These are phyloP conservation scores for Inga leiocalycina DNA, from an alignment of 306 rosid species.

Conservation along the genomic window DNA sequence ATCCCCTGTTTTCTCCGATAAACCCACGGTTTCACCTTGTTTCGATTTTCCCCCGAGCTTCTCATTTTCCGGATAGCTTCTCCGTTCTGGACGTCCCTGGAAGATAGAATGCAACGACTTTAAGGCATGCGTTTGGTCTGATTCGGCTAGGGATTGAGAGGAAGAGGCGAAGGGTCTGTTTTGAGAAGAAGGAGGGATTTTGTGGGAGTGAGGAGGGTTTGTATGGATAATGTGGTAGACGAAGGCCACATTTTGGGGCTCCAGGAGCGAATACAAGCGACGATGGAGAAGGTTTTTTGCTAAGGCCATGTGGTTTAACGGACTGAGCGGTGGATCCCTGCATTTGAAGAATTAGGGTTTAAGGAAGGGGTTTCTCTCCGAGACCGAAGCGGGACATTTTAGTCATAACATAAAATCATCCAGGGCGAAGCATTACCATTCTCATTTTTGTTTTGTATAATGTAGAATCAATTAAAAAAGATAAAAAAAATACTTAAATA, in stretches of 20 bases:
- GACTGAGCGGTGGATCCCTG: not conserved
- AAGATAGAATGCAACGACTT: slow-evolving; percentile 51
- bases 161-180: slow-evolving; percentile 32
- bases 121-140: slow-evolving; percentile 1
- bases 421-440: no score
- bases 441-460: no score
- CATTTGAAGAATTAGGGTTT: not conserved
- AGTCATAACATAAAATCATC: no score
- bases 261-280: slow-evolving; percentile 32
- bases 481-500: no score
- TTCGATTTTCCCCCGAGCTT: not conserved
- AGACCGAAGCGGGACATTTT: no score
- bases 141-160: slow-evolving; percentile 21
- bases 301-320: slow-evolving; percentile 37
- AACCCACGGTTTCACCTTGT: not conserved
- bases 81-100: slow-evolving; percentile 40
- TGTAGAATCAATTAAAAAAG: no score
- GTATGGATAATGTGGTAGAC: not conserved
- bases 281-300: slow-evolving; percentile 37
- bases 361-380: not conserved
- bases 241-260: slow-evolving; percentile 28
- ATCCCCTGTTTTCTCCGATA: not conserved
- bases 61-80: not conserved
- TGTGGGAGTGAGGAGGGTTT: slow-evolving; percentile 11
- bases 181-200: slow-evolving; percentile 36